Conservation (phyloP, 768 basidiomycete species). For the Amanita molliuscula region DNA sequence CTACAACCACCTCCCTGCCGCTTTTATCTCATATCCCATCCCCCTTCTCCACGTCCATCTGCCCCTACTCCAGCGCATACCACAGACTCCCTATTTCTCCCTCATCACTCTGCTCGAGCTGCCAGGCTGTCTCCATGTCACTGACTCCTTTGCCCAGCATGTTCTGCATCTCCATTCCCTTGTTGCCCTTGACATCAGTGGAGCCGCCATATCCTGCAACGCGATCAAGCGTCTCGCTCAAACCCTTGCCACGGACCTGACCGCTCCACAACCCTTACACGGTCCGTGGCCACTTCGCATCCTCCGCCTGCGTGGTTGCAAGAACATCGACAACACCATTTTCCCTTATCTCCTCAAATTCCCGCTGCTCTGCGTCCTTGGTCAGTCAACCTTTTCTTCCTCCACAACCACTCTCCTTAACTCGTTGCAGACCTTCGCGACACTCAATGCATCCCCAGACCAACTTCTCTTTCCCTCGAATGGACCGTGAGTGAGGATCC, state of each 20-base stretch:
- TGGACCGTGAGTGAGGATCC: not conserved
- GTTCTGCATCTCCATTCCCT: constrained; percentile 46
- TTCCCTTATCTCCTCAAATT: constrained; percentile 34
- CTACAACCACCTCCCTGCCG: constrained; percentile 40
- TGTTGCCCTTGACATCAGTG: constrained; percentile 54
- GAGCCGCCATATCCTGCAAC: constrained; percentile 37
- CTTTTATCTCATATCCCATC: constrained; percentile 29
- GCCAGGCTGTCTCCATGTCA: constrained; percentile 41
- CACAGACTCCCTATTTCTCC: constrained; percentile 44
- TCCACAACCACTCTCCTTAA: constrained; percentile 3
- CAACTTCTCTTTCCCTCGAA: not conserved
- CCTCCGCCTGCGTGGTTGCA: constrained; percentile 45
- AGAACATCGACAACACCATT: constrained; percentile 32
- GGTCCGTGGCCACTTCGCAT: constrained; percentile 55
- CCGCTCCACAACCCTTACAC: constrained; percentile 7
- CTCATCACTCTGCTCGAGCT: constrained; percentile 58
- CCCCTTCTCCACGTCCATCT: constrained; percentile 46
- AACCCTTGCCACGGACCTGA: constrained; percentile 30
- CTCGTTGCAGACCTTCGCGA: constrained; percentile 34
- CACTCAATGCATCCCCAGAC: constrained; percentile 26
- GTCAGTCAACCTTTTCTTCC: constrained; percentile 24
- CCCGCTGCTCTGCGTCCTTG: constrained; percentile 50
- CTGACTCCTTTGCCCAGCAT: constrained; percentile 42
- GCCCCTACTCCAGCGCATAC: constrained; percentile 46
- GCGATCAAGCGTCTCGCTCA: constrained; percentile 44